phyloP scores from a whole-genome alignment of 2,329 filamentous ascomycete genomes.

The Exophiala spinifera region DNA sequence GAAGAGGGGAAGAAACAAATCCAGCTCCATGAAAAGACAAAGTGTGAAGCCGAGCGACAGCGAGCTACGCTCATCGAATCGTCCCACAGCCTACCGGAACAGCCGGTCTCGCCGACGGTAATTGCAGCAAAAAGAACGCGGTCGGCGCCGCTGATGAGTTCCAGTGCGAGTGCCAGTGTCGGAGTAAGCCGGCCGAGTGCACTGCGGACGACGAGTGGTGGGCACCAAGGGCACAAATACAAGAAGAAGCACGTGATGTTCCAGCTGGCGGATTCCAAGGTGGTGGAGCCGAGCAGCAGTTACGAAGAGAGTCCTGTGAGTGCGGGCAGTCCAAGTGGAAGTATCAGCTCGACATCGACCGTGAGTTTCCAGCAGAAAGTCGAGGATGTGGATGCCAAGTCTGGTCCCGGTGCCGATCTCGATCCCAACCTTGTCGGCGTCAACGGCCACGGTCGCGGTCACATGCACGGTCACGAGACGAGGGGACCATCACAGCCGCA shows the following conservation, averaged over 20 bases:
- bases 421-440: too few relatives aligned
- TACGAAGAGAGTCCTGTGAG: constrained; percentile 26
- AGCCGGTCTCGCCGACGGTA: constrained; percentile 15
- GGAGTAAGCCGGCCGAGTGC: constrained; percentile 23
- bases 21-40: constrained; percentile 11
- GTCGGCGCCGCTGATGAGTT: constrained; percentile 16
- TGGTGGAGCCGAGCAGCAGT: constrained; percentile 29
- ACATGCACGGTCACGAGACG: background rate
- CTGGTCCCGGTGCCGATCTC: too few relatives aligned
- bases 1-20: constrained; percentile 17
- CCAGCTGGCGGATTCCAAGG: constrained; percentile 27
- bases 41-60: constrained; percentile 12
- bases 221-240: constrained; percentile 2
- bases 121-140: constrained; percentile 14
- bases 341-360: background rate
- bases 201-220: constrained; percentile 21
- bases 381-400: constrained; percentile 1
- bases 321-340: background rate
- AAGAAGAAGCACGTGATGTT: constrained; percentile 30
- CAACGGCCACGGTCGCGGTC: too few relatives aligned
- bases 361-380: background rate
- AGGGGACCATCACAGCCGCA: too few relatives aligned
- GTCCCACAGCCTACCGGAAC: constrained; percentile 17
- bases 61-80: constrained; percentile 3
- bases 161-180: constrained; percentile 7